Evolutionary conservation across 2,329 filamentous ascomycete genomes (phyloP), one percentile per base, ranked within the genome.

Genomic region (Onygena corvina): DNA sequence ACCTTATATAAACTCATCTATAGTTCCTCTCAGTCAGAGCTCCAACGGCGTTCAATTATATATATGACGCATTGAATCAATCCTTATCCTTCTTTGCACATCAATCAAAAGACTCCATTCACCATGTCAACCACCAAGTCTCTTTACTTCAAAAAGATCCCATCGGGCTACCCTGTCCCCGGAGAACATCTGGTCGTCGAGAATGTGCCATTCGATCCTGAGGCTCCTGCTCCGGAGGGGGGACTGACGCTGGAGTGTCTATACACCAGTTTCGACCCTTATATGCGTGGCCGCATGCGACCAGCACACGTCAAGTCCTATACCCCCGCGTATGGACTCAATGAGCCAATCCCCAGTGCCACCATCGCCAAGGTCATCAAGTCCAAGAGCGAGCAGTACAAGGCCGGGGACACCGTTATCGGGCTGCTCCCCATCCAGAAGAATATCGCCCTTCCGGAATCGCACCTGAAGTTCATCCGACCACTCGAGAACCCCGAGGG

Each of bases 261-360:
- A 60, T 86, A 84, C 65, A 73, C 80, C 55, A 89, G 84, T 34
- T 83, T 83, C 68, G 87, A 94, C 66, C 87, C 87, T 1, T 94
- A 93, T 71, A 79, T 85, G 72, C 83, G 88, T 50, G 84, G 83
- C 53, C 77, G 79, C 57, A 89, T 94, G 84, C 81, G 86, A 44
- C 67, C 73, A 44, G 61, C 83, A 4, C 64, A 71, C 30, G 59
- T 69, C 61, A 79, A 83, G 68, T 87, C 84, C 7, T 92, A 88
- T 71, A 64, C 72, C 18, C 71, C 81, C 1, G 66, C 82, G 2
- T 86, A 80, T 60, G 62, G 72, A 12, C 64, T 85, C 42, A 73
- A 74, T 62, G 67, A 76, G 57, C 77, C 85, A 54, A 76, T 94
- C 54, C 68, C 67, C 56, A 89, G 81, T 67, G 65, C 66, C 56